phyloP scores from a whole-genome alignment of 495 filamentous ascomycete species.

The Apodospora peruviana region DNA sequence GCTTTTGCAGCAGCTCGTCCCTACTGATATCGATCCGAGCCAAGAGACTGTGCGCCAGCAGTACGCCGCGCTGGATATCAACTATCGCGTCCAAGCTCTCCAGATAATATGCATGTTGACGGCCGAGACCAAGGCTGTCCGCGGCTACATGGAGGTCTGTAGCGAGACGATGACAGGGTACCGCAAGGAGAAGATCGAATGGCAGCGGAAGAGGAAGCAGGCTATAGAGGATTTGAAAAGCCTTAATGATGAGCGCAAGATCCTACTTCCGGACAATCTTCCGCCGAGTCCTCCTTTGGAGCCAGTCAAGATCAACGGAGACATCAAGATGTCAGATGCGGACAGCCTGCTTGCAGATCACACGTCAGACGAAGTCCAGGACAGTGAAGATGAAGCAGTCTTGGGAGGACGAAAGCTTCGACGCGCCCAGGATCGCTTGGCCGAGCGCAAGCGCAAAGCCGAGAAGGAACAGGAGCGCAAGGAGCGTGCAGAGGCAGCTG shows the following conservation, averaged over 20 bases:
- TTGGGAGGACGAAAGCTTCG: conserved; percentile 68
- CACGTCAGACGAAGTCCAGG: conserved; percentile 46
- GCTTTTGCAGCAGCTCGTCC: conserved; percentile 72
- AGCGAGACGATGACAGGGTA: conserved; percentile 86
- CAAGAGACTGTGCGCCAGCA: conserved; percentile 63
- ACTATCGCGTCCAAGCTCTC: conserved; percentile 71
- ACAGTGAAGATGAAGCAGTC: conserved; percentile 57
- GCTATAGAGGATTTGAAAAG: conserved; percentile 73
- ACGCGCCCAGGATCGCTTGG: conserved; percentile 69
- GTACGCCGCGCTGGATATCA: conserved; percentile 73
- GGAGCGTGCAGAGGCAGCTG: conserved; percentile 71
- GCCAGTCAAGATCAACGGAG: conserved; percentile 42
- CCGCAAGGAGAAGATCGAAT: conserved; percentile 91
- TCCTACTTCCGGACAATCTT: conserved; percentile 69
- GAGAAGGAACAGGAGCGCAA: conserved; percentile 76
- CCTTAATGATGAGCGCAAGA: conserved; percentile 82
- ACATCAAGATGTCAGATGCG: conserved; percentile 60
- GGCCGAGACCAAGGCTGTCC: conserved; percentile 76
- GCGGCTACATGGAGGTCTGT: conserved; percentile 85
- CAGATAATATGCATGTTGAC: conserved; percentile 85
- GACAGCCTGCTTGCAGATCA: conserved; percentile 46
- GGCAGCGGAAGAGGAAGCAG: conserved; percentile 74
- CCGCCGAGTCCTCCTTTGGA: conserved; percentile 61
- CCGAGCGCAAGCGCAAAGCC: conserved; percentile 76
- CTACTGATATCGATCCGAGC: conserved; percentile 65